phyloP scores from a whole-genome alignment of 2,329 filamentous ascomycete species.

The Bipolaris sorokiniana region DNA sequence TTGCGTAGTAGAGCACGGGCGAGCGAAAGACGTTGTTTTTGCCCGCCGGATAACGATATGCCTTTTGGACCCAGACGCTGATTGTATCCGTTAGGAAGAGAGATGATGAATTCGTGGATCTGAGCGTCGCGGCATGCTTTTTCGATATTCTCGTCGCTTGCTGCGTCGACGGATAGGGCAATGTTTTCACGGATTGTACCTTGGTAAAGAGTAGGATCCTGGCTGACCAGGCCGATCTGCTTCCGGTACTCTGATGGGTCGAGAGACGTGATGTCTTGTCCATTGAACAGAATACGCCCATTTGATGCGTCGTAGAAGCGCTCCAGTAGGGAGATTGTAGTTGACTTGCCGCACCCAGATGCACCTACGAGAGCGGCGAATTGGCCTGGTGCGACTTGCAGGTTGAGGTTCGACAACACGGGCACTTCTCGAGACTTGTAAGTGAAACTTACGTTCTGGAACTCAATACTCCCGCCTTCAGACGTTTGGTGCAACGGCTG shows the following conservation, averaged over 20 bases:
- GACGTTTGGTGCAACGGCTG: conserved; percentile 12
- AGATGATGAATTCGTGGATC: conserved; percentile 49
- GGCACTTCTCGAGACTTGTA: conserved; percentile 89
- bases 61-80: conserved; percentile 47
- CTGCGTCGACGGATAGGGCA: conserved; percentile 39
- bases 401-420: conserved; percentile 55
- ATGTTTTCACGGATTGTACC: conserved; percentile 52
- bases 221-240: conserved; percentile 53
- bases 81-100: conserved; percentile 44
- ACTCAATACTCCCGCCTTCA: conserved; percentile 68
- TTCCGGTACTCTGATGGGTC: conserved; percentile 50
- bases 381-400: conserved; percentile 62
- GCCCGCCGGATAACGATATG: conserved; percentile 43
- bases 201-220: conserved; percentile 56
- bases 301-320: conserved; percentile 73
- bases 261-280: conserved; percentile 45
- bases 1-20: conserved; percentile 44
- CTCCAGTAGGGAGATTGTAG: conserved; percentile 66
- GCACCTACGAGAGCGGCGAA: conserved; percentile 74
- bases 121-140: conserved; percentile 45
- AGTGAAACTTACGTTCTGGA: conserved; percentile 89
- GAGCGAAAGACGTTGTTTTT: conserved; percentile 45
- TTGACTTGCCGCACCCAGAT: conserved; percentile 73
- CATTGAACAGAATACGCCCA: conserved; percentile 66
- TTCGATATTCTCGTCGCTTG: conserved; percentile 39